These are phyloP conservation scores for Crucibulum laeve DNA, from an alignment of 768 basidiomycete species.

Conservation along the genomic window DNA sequence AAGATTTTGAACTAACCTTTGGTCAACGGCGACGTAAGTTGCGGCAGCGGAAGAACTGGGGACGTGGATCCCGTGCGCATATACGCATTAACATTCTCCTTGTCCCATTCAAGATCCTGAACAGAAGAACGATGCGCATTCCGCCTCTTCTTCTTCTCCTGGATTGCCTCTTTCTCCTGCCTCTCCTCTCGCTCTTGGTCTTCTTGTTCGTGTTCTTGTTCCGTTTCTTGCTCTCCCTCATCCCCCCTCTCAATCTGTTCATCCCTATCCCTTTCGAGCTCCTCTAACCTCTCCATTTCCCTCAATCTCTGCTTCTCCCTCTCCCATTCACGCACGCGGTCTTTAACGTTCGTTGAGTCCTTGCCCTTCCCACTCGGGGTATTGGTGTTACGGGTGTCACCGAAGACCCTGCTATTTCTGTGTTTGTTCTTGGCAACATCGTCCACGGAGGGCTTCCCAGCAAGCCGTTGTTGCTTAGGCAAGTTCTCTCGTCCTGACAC, in stretches of 20 bases:
- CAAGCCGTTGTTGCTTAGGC: neutral
- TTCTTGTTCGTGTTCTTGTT: neutral
- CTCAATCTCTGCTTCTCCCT: constrained; percentile 63
- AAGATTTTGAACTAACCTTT: constrained; percentile 21
- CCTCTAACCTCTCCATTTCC: constrained; percentile 62
- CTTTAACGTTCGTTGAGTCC: constrained; percentile 45
- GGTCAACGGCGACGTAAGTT: constrained; percentile 22
- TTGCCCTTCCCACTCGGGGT: constrained; percentile 20
- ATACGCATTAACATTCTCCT: constrained; percentile 20
- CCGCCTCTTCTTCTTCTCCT: no score
- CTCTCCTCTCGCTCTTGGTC: no score
- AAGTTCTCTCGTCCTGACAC: constrained; percentile 5
- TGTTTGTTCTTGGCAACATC: constrained; percentile 14
- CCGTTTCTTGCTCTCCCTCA: neutral
- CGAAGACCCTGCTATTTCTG: constrained; percentile 28
- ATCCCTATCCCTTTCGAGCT: constrained; percentile 43
- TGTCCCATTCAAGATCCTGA: constrained; percentile 12
- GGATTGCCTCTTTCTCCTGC: no score
- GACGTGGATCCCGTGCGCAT: constrained; percentile 14
- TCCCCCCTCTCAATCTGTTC: neutral
- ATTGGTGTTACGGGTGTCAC: constrained; percentile 24
- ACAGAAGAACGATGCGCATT: no score
- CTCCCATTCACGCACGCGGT: constrained; percentile 76
- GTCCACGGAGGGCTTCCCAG: constrained; percentile 6
- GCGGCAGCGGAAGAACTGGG: constrained; percentile 21